Conservation (phyloP, 2,329 filamentous ascomycete species). For the Biscogniauxia sp. region DNA sequence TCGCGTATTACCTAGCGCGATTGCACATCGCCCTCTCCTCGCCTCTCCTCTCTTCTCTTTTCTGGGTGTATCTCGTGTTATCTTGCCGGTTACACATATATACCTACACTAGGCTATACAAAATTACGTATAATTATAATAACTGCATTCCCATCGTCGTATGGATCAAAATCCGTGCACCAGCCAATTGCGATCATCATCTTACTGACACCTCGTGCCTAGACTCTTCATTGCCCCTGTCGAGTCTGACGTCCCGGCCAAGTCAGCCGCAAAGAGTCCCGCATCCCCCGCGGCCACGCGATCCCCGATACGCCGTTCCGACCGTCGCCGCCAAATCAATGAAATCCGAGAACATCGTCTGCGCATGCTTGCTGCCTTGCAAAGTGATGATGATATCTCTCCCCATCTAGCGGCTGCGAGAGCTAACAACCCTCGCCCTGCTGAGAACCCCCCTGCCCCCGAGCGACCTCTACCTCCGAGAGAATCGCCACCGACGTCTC, state of each 20-base stretch:
- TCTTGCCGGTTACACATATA: not conserved
- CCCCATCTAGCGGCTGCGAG: not conserved
- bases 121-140: too few relatives aligned
- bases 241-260: constrained; percentile 41
- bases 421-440: not conserved
- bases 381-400: constrained; percentile 11
- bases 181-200: constrained; percentile 1
- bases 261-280: constrained; percentile 32
- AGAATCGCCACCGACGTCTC: not conserved
- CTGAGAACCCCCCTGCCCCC: not conserved
- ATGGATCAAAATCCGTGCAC: not conserved
- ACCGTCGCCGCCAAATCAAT: constrained; percentile 31
- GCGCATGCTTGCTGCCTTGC: constrained; percentile 27
- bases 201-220: constrained; percentile 13
- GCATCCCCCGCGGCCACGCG: constrained; percentile 30
- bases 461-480: not conserved
- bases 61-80: too few relatives aligned
- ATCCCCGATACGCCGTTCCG: constrained; percentile 40
- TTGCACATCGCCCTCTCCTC: not conserved
- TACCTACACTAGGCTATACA: too few relatives aligned
- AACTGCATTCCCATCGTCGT: too few relatives aligned
- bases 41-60: too few relatives aligned
- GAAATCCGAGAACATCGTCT: constrained; percentile 34
- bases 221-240: constrained; percentile 48
- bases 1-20: not conserved